Evolutionary conservation across 805 yeast genomes (phyloP), one percentile per base, ranked within the genome.

Genomic region (Ogataea pignaliae): DNA sequence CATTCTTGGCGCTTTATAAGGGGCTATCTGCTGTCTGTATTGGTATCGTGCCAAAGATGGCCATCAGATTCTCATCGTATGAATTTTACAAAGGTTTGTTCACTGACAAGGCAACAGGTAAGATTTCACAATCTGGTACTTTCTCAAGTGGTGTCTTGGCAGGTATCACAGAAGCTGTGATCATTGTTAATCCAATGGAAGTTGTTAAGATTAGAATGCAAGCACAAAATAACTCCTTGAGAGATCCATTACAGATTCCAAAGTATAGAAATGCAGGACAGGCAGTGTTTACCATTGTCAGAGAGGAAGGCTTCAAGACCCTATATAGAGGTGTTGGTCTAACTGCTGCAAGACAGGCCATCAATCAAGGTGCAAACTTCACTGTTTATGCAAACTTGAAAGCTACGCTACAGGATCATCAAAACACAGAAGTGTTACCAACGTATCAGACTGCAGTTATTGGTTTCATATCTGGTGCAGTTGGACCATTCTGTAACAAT

Each of bases 11-110:
- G 4, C 76, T 91, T 21, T 91, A 91, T 72, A 90, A 91, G 65
- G 99, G 99, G 44, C 76, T 91, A 42, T 97, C 97, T 28, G 98
- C 99, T 17, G 99, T 91, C 46, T 87, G 89, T 47, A 86, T 91
- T 61, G 99, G 99, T 46, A 91, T 91, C 59, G 96, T 91, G 41
- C 99, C 99, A 45, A 91, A 91, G 65, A 91, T 91, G 99, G 98
- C 97, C 31, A 87, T 91, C 53, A 78, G 99, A 62, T 91, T 91
- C 72, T 85, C 96, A 35, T 86, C 97, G 3, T 91, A 89, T 64
- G 98, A 91, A 69, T 83, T 81, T 59, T 88, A 85, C 72, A 83
- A 95, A 68, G 73, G 81, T 11, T 64, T 79, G 45, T 73, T 91
- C 51, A 76, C 78, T 32, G 78, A 80, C 46, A 64, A 66, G 40